A percentile compares a stretch with the other conserved stretches of the same genome.
Conservation (phyloP, 2,329 filamentous ascomycete genomes). For the Exophiala aquamarina region DNA sequence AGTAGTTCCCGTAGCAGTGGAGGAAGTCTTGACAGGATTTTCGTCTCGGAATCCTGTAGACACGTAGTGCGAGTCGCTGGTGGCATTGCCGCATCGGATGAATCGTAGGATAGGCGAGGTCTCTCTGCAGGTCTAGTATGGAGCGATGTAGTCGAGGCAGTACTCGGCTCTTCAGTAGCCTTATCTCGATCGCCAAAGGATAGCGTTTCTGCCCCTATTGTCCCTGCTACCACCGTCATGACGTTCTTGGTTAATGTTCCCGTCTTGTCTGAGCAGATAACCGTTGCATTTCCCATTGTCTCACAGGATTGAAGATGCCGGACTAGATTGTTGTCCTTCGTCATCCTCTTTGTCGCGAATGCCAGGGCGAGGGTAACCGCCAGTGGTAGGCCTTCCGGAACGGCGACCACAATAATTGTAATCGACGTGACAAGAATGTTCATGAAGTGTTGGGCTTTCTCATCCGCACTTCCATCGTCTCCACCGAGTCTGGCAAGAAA, state of each 20-base stretch:
- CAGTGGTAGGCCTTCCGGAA: slow-evolving; percentile 61
- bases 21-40: too few relatives aligned
- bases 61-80: slow-evolving; percentile 53
- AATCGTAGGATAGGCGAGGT: slow-evolving; percentile 47
- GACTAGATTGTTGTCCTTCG: slow-evolving; percentile 63
- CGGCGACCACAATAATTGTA: slow-evolving; percentile 60
- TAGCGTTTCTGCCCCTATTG: slow-evolving; percentile 47
- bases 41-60: too few relatives aligned
- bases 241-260: slow-evolving; percentile 65
- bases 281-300: slow-evolving; percentile 65
- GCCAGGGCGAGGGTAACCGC: slow-evolving; percentile 63
- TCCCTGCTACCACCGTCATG: slow-evolving; percentile 62
- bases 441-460: slow-evolving; percentile 60
- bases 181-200: slow-evolving; percentile 46
- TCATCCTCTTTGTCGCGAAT: slow-evolving; percentile 63
- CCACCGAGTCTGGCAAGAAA: slow-evolving; percentile 64
- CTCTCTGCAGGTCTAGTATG: slow-evolving; percentile 25
- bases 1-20: too few relatives aligned
- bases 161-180: too few relatives aligned
- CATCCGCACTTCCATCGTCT: slow-evolving; percentile 46
- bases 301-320: slow-evolving; percentile 61
- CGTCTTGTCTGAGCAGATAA: slow-evolving; percentile 66
- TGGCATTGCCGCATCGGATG: slow-evolving; percentile 55
- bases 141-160: slow-evolving; percentile 30
- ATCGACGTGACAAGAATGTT: slow-evolving; percentile 60